phyloP scores from a whole-genome alignment of 2,329 filamentous ascomycete genomes.

The Pseudocercospora musae region DNA sequence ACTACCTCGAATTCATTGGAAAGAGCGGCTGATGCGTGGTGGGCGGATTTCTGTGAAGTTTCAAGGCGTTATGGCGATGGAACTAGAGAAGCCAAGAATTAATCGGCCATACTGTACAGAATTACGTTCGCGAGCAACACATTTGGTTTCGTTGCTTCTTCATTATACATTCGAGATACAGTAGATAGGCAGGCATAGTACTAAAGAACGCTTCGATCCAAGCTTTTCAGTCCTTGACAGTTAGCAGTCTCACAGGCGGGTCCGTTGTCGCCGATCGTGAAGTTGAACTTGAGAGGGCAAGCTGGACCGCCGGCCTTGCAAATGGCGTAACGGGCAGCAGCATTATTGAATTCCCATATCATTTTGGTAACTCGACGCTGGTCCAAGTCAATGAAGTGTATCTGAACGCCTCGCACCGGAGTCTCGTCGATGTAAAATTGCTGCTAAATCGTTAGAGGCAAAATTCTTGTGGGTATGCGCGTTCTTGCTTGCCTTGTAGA shows the following conservation, averaged over 20 bases:
- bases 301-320: conserved; percentile 1
- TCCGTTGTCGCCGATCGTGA: neutral
- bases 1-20: conserved; percentile 18
- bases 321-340: conserved; percentile 4
- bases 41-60: neutral
- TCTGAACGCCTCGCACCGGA: neutral
- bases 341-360: conserved; percentile 5
- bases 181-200: neutral
- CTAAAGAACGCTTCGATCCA: neutral
- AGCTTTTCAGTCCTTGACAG: neutral
- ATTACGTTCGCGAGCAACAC: neutral
- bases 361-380: neutral
- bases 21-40: neutral
- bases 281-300: neutral
- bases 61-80: neutral
- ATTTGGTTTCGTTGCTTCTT: neutral
- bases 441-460: neutral
- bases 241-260: neutral
- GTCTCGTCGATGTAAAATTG: neutral
- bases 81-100: neutral
- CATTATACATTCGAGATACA: neutral
- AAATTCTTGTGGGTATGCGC: neutral
- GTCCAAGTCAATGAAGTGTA: conserved; percentile 1
- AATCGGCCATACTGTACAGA: neutral
- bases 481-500: neutral